Percentiles rank a stretch among this genome's conserved stretches.
Evolutionary conservation across 148 eudicot species (phyloP).

Genomic region (Polygonum maritimum): DNA sequence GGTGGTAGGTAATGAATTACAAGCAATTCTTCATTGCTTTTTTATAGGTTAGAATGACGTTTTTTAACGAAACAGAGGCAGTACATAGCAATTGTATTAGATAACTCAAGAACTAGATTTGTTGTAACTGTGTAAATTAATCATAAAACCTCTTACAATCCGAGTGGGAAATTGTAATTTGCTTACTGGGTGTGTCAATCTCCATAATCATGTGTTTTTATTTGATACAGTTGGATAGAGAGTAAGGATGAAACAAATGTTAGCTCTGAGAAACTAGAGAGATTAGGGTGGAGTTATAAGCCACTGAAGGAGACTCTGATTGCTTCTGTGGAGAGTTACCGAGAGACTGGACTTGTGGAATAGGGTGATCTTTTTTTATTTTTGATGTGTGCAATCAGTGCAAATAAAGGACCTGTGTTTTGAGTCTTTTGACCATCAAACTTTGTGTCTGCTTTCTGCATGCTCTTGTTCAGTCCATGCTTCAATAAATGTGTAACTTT

Average conservation of each 20-base stretch:
- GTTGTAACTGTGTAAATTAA: background rate
- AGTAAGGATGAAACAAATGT: slow-evolving; percentile 5
- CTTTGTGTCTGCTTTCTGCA: too few species aligned
- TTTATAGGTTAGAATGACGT: too few species aligned
- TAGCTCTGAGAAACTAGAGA: slow-evolving; percentile 35
- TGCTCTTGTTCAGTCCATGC: too few species aligned
- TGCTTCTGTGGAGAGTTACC: slow-evolving; percentile 33
- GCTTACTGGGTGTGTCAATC: background rate
- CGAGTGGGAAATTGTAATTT: background rate
- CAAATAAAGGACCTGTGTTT: background rate
- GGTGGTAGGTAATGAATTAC: too few species aligned
- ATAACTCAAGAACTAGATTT: background rate
- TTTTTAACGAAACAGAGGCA: too few species aligned
- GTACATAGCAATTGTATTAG: background rate
- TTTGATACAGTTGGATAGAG: slow-evolving; percentile 21
- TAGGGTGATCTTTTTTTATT: background rate
- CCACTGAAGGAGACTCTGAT: slow-evolving; percentile 33
- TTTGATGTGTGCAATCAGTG: background rate
- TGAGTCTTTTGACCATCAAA: background rate
- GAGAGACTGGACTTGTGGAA: slow-evolving; percentile 19
- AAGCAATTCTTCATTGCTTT: too few species aligned
- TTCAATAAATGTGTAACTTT: too few species aligned
- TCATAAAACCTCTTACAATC: background rate
- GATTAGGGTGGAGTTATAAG: slow-evolving; percentile 37
- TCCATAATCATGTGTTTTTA: background rate